Evolutionary conservation across 1,139 yeast species (phyloP), one percentile per base, ranked within the genome.

Genomic region (Kluyveromyces sp.): DNA sequence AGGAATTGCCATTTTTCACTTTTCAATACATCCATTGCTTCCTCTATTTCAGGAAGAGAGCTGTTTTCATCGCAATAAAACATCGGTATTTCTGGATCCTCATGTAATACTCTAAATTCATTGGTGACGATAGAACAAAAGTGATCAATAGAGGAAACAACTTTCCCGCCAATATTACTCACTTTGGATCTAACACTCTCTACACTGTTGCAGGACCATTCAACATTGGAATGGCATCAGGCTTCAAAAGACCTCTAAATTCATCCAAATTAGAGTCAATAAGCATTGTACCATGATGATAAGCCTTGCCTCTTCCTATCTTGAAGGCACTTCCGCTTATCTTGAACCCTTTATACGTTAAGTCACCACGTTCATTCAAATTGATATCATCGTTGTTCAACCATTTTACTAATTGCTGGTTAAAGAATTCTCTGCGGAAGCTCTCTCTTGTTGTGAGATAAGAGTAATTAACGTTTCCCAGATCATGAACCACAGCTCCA

Each of bases 221-320:
- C 53, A 0, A 83, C 79, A 37, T 73, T 64, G n/a, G 66, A 2
- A 65, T 56, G 7, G 66, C 66, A 37, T 72, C 72, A 21, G 84
- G 65, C 46, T 75, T 75, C 48, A 92, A 68, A 8, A 88, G 61
- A 29, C 78, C 70, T 1, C 80, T 71, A 50, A 92, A 69, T 1
- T 73, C 67, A 28, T 72, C 73, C 31, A 94, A 67, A 42, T 80
- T 71, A 48, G 95, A 81, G 47, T 77, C 69, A 25, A 94, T 69
- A 8, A 94, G 71, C 97, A 94, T 88, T 0, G 99, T 94, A 0
- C 97, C 98, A 66, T 94, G 99, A 62, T 94, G 98, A 55, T 90
- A 84, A 3, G 96, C 83, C 55, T 79, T 80, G 0, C 95, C 94
- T 44, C 78, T 77, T 7, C 95, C 81, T 25, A 94, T 73, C 60